Evolutionary conservation across 495 filamentous ascomycete genomes (phyloP), one percentile per base, ranked within the genome.

Genomic region (Penicillium riverlandense): DNA sequence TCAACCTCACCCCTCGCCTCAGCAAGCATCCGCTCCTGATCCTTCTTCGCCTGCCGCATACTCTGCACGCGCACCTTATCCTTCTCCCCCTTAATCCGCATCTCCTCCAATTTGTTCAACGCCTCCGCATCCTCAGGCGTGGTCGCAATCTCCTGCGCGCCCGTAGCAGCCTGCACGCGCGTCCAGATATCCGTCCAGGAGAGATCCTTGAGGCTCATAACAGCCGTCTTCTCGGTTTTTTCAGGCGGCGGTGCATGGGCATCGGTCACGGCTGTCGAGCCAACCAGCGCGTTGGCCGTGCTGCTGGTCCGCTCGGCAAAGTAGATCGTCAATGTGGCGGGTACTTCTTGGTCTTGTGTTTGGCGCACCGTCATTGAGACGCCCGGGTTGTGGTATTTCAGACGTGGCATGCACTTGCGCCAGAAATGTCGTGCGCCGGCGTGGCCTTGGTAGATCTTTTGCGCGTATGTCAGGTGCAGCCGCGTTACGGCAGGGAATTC

Each of bases 381-480:
- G 7, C 78, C 70, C 0, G 92, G 92, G 60, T 98, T 98, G 72
- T 92, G 85, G 71, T 83, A 97, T 74, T 98, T 95, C 43, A 98
- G 71, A 49, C 87, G 79, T 2, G 86, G 86, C 29, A 98, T 81
- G 53, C 78, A 84, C 32, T 79, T 66, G 38, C 77, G 80, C 90
- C 88, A 96, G 75, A 98, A 95, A 72, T 88, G 87, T 45, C 86
- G 84, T 30, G 92, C 80, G 16, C 91, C 91, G 58, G 85, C 74
- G 63, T 95, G 86, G 35, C 70, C 69, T 44, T 49, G 49, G 44
- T 70, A 62, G 43, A 79, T 73, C 50, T 76, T 83, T 34, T 53
- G 53, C 11, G 84, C 80, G 62, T 95, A 96, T 50, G 85, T 80
- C 57, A 98, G 65, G 65, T 90, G 85, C 60, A 98, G 83, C 46